Evolutionary conservation across 768 basidiomycete genomes (phyloP), one percentile per base, ranked within the genome.

Genomic region (Mycena filopes): DNA sequence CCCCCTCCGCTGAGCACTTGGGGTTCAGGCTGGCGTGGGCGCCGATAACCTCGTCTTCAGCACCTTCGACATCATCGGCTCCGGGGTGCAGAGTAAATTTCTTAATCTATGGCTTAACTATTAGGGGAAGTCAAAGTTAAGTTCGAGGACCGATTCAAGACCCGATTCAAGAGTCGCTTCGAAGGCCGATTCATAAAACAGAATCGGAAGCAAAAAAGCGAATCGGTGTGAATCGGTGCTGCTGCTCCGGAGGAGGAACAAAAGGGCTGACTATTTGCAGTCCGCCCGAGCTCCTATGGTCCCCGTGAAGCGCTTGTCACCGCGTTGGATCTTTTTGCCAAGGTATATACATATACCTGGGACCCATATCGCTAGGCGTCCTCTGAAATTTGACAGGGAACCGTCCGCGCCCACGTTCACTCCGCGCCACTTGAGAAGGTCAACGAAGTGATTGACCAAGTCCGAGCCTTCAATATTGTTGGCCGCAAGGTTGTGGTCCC

Each of bases 271-370:
- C 7, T 33, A 33, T 33, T 12, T 33, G 3, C 33, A 63, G 61
- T 63, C 23, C 54, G n/a, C 18, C 36, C 38, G 25, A 63, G 61
- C 40, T 42, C 61, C 2, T 31, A 26, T 31, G 55, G 48, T 4
- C 33, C 36, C 2, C 62, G 38, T 1, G 47, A 40, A 18, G 56
- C 20, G 4, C 41, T 59, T 31, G 66, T n/a, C 6, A 58, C 45
- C 4, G 62, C 38, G 18, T 56, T 70, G 53, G 55, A 68, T 68
- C 55, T 70, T 9, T 65, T 70, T 31, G 66, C 66, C 13, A 51
- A 70, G 46, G 66, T 54, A 16, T 1, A 48, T 48, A 13, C 11
- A 13, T n/a, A 31, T 26, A 20, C n/a, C n/a, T n/a, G n/a, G n/a
- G n/a, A n/a, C n/a, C n/a, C n/a, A n/a, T n/a, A n/a, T n/a, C n/a